Percentiles rank a stretch among this genome's conserved stretches.
These are phyloP conservation scores for Candida ipomoeae DNA, from an alignment of 805 yeast species.

Conservation along the genomic window DNA sequence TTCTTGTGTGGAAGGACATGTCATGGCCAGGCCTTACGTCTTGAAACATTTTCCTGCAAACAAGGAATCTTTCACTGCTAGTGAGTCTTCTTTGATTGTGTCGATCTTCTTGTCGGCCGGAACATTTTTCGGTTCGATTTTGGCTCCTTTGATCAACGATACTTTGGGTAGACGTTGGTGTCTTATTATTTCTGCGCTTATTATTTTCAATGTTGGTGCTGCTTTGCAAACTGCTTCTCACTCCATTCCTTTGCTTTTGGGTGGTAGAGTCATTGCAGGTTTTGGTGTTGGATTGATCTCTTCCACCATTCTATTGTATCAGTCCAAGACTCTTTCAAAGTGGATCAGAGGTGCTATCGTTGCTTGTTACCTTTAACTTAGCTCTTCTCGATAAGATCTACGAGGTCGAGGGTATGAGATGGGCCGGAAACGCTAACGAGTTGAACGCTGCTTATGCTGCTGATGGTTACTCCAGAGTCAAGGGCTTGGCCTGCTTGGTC, in stretches of 20 bases:
- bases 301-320: constrained; percentile 38
- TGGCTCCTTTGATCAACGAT: constrained; percentile 36
- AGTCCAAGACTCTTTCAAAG: constrained; percentile 39
- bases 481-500: constrained; percentile 67
- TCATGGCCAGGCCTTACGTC: constrained; percentile 38
- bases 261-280: constrained; percentile 38
- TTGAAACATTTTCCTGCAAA: constrained; percentile 23
- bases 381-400: constrained; percentile 67
- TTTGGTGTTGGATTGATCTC: constrained; percentile 41
- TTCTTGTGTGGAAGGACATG: too few species aligned
- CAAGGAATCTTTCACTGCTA: constrained; percentile 17
- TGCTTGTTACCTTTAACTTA: constrained; percentile 55
- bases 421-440: constrained; percentile 92
- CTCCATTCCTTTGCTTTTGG: constrained; percentile 32
- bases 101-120: constrained; percentile 40
- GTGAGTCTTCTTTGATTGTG: constrained; percentile 24
- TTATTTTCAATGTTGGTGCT: constrained; percentile 35
- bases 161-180: constrained; percentile 39
- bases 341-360: constrained; percentile 44
- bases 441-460: constrained; percentile 86
- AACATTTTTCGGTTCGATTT: constrained; percentile 38
- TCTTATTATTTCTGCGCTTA: constrained; percentile 29
- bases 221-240: constrained; percentile 37
- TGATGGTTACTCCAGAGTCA: constrained; percentile 82
- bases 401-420: constrained; percentile 70